phyloP scores from a whole-genome alignment of 352 stramenopile species.

The Pythium grandisporangium region DNA sequence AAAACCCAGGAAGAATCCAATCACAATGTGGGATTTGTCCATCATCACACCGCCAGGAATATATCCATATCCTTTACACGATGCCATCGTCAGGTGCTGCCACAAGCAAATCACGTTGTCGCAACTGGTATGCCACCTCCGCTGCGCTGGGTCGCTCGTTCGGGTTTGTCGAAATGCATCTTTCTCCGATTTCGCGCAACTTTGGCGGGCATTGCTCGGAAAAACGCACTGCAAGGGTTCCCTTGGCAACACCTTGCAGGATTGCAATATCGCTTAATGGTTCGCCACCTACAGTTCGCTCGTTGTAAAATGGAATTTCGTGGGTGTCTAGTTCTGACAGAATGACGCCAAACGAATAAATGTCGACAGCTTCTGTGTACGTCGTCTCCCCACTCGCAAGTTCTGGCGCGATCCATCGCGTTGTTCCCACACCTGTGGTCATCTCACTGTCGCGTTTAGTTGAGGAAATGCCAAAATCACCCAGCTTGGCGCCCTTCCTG shows the following conservation, averaged over 20 bases:
- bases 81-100: slow-evolving; percentile 7
- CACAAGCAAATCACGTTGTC: slow-evolving; percentile 36
- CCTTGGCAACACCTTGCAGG: slow-evolving; percentile 39
- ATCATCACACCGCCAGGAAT: no score
- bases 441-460: slow-evolving; percentile 45
- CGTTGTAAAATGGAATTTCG: slow-evolving; percentile 48
- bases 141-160: slow-evolving; percentile 36
- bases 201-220: slow-evolving; percentile 30
- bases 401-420: slow-evolving; percentile 54
- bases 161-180: slow-evolving; percentile 44
- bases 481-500: slow-evolving; percentile 52
- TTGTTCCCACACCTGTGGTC: slow-evolving; percentile 52
- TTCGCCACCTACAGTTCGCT: slow-evolving; percentile 14
- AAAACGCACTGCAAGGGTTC: slow-evolving; percentile 26
- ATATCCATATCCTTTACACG: slow-evolving; percentile 11
- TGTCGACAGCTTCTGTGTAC: slow-evolving; percentile 57
- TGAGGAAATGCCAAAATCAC: slow-evolving; percentile 57
- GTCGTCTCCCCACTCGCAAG: slow-evolving; percentile 43
- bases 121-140: slow-evolving; percentile 53
- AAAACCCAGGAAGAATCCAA: no score
- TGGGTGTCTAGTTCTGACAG: slow-evolving; percentile 64
- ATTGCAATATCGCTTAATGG: slow-evolving; percentile 51
- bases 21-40: no score
- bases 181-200: slow-evolving; percentile 30
- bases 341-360: slow-evolving; percentile 65